Evolutionary conservation across 2,329 filamentous ascomycete species (phyloP), one percentile per base, ranked within the genome.

Genomic region (Paraphaeosphaeria minitans): DNA sequence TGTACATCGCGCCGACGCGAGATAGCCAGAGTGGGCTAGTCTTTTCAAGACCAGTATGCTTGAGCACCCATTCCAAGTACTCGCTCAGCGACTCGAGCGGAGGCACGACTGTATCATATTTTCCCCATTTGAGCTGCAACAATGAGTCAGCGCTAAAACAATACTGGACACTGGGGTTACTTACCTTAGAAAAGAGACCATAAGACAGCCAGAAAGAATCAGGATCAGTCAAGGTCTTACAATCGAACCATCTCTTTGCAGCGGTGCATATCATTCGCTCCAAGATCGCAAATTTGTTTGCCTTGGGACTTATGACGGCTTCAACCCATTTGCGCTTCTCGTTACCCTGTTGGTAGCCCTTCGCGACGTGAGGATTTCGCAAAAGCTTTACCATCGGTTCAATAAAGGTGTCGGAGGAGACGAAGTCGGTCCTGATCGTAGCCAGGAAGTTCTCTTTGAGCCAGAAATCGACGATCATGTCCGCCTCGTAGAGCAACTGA

Each of bases 281-380:
- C 12, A 60, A n/a, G 9, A 58, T 27, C 4, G 41, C 43, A 29
- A 58, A 55, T 46, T 55, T 55, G 9, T 42, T 60, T 19, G 50
- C 27, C 2, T 41, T 35, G 0, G 54, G 45, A 4, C 37, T 48
- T 9, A 48, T 48, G 2, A 52, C 27, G 10, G 58, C 27, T 27
- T 52, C 41, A 5, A 53, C 56, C 62, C 62, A 65, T 4, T 14
- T 24, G n/a, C 12, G 43, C 31, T 61, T 63, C 29, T 63, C n/a
- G 6, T 6, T 24, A 31, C 58, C 42, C 22, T 53, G 53, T 10
- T 53, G 33, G 21, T 55, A 60, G 10, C 62, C 62, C 55, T 51
- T 57, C 22, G 55, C 48, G 9, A 56, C 59, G 37, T 65, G 59
- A 9, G 61, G 39, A 24, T 60, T 62, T 13, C 57, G 55, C 50